These are phyloP conservation scores for Malbranchea zuffiana DNA, from an alignment of 2,329 filamentous ascomycete species.

Conservation along the genomic window DNA sequence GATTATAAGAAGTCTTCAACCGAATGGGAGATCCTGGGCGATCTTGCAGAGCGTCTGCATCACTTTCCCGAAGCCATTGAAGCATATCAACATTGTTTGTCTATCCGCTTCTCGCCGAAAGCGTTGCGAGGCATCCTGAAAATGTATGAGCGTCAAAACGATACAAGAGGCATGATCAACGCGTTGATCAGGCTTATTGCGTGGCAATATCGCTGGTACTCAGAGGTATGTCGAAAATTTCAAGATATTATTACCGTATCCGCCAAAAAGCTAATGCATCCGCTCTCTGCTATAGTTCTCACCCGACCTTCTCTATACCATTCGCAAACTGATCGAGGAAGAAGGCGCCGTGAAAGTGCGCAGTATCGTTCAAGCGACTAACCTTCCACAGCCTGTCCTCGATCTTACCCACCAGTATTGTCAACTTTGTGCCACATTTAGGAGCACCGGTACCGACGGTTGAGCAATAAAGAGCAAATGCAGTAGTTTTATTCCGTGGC, in stretches of 20 bases:
- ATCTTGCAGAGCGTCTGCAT: conserved; percentile 83
- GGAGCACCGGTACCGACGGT: conserved; percentile 83
- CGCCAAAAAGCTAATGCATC: background rate
- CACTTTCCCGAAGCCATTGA: conserved; percentile 85
- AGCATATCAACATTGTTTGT: conserved; percentile 79
- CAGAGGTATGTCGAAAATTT: conserved; percentile 49
- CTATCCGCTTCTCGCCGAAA: conserved; percentile 84
- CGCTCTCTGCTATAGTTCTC: conserved; percentile 56
- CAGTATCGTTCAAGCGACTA: conserved; percentile 94
- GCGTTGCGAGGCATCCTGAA: conserved; percentile 76
- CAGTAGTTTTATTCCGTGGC: too few relatives aligned
- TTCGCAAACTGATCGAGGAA: conserved; percentile 89
- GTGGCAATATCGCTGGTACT: conserved; percentile 99
- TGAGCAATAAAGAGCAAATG: too few relatives aligned
- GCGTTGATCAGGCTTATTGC: conserved; percentile 85
- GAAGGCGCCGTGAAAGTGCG: conserved; percentile 95
- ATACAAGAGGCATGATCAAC: conserved; percentile 68
- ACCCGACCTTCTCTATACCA: conserved; percentile 73
- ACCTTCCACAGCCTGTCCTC: conserved; percentile 80
- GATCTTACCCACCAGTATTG: conserved; percentile 96
- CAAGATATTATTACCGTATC: background rate
- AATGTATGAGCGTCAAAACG: conserved; percentile 64
- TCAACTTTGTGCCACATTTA: conserved; percentile 84
- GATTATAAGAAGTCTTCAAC: conserved; percentile 95
- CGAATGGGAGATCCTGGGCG: conserved; percentile 96